Evolutionary conservation across 2,329 filamentous ascomycete species (phyloP).

Genomic region (Mariannaea sp.): DNA sequence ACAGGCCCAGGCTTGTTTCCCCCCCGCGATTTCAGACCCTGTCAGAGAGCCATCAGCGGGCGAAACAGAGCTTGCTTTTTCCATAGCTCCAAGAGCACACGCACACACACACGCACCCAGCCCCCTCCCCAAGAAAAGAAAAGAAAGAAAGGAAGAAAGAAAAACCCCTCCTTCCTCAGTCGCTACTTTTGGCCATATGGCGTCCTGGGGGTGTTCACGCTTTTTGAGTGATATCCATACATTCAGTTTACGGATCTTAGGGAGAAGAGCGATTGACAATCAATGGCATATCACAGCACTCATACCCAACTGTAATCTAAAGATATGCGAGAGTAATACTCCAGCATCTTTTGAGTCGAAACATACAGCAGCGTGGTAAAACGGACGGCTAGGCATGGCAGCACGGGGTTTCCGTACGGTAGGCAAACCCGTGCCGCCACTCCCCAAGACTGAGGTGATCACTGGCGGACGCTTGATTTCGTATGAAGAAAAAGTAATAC

Average conservation of each 20-base stretch:
- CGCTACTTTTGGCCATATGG: too few species aligned
- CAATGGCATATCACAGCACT: constrained; percentile 2
- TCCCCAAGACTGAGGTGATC: too few species aligned
- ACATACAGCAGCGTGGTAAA: background rate
- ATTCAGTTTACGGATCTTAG: background rate
- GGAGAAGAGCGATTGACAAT: constrained; percentile 8
- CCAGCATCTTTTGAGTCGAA: background rate
- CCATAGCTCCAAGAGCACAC: constrained; percentile 5
- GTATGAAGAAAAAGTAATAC: background rate
- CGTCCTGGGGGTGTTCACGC: background rate
- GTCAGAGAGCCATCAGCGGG: constrained; percentile 19
- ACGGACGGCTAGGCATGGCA: background rate
- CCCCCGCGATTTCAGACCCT: constrained; percentile 31
- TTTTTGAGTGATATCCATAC: background rate
- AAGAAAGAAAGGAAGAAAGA: too few species aligned
- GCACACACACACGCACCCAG: too few species aligned
- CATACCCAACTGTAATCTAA: too few species aligned
- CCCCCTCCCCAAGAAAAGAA: background rate
- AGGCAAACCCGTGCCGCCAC: too few species aligned
- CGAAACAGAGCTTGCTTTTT: constrained; percentile 27
- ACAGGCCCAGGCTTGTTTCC: constrained; percentile 28
- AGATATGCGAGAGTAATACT: background rate
- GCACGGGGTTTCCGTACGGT: too few species aligned
- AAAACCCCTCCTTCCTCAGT: too few species aligned
- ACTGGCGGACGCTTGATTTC: too few species aligned